Evolutionary conservation across 352 stramenopile genomes (phyloP), one percentile per base, ranked within the genome.

Genomic region (Phytopythium helicoides): DNA sequence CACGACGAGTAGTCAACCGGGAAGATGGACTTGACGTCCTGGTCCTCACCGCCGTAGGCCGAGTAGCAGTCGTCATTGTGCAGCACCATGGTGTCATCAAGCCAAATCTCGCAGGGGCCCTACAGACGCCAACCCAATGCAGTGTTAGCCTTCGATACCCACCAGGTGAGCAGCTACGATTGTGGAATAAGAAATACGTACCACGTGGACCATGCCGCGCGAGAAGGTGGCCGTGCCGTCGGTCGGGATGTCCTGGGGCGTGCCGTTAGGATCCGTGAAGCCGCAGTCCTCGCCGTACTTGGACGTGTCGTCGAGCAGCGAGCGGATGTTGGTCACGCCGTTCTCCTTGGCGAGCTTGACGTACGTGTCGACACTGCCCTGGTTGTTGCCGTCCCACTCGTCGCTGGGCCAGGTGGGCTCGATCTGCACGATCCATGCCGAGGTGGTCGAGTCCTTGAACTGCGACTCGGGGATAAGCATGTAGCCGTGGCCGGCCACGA

Each of bases 1-100:
- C 66, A 75, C 23, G 54, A 60, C 31, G 66, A 75, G 28, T 75
- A 75, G 60, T 76, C 66, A 39, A 76, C 54, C 3, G 66, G 66
- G 44, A 76, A 71, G 18, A 70, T 31, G 10, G 64, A 73, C 47
- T 73, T 73, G 49, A 73, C 63, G 47, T 73, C 63, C 34, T 69
- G 55, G 60, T 68, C 59, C 25, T 66, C 49, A 49, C 67, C 67
- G 23, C 64, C 64, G 44, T 69, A 76, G 37, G 53, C 59, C 44
- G 38, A 42, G 44, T 58, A 66, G 53, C 66, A 76, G 36, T 76
- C 55, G 25, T 72, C 60, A 6, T 75, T 47, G 18, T 44, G 49
- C 34, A 75, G 37, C 38, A 73, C 66, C 48, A 54, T 69, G 26
- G 52, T 71, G 51, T 75, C 62, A 26, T 75, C 66, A 3, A 74